Percentiles rank a stretch among this genome's conserved stretches.
Evolutionary conservation across 1,284 basidiomycete genomes (phyloP).

Genomic region (Ustilago hordei): DNA sequence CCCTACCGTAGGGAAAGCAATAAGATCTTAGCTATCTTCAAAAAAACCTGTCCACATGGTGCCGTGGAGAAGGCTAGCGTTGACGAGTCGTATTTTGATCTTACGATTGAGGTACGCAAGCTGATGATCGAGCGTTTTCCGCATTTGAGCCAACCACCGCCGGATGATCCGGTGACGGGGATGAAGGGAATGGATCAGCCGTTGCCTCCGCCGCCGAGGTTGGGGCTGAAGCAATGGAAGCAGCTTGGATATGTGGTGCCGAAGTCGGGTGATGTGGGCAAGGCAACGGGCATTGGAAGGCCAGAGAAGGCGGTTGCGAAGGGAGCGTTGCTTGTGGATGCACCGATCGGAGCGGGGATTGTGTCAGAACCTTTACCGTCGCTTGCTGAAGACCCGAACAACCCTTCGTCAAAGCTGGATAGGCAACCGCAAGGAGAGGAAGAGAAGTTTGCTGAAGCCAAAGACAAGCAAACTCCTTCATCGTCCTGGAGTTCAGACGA

Average conservation of each 20-base stretch:
- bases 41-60: constrained; percentile 78
- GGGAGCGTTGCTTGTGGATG: constrained; percentile 41
- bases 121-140: constrained; percentile 73
- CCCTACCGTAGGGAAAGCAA: constrained; percentile 89
- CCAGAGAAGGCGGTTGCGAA: constrained; percentile 50
- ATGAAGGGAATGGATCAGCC: constrained; percentile 79
- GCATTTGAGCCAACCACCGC: constrained; percentile 73
- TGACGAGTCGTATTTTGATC: constrained; percentile 72
- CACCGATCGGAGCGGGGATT: constrained; percentile 41
- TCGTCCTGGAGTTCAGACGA: constrained; percentile 36
- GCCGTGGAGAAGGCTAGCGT: constrained; percentile 76
- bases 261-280: constrained; percentile 71
- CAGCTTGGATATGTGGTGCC: constrained; percentile 80
- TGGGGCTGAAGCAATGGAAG: constrained; percentile 76
- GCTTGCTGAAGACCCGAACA: constrained; percentile 7
- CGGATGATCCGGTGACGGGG: constrained; percentile 28
- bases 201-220: constrained; percentile 79
- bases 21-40: constrained; percentile 89
- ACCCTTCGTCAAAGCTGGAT: constrained; percentile 29
- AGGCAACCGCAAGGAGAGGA: constrained; percentile 33
- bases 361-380: constrained; percentile 28
- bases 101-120: constrained; percentile 66
- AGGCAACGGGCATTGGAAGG: constrained; percentile 59
- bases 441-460: constrained; percentile 39
- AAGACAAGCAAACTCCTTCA: constrained; percentile 37